Percentiles rank a stretch among this genome's conserved stretches.
phyloP scores from a whole-genome alignment of 768 basidiomycete genomes.

The Kwoniella botswanensis region DNA sequence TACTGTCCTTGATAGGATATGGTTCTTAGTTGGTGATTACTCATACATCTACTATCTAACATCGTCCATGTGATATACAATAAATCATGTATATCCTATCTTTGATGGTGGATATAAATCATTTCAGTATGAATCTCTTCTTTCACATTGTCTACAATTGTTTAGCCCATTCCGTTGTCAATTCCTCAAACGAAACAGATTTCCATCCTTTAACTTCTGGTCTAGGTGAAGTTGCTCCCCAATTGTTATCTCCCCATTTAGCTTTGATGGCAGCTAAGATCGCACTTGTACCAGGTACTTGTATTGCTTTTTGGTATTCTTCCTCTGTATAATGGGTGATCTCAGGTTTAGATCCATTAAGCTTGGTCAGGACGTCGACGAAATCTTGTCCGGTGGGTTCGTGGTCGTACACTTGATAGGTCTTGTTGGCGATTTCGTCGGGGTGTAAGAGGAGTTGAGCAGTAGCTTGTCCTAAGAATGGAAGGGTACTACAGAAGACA shows the following conservation, averaged over 20 bases:
- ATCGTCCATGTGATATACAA: too few species aligned
- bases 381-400: constrained; percentile 13
- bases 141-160: not conserved
- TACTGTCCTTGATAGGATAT: not conserved
- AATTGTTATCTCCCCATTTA: constrained; percentile 17
- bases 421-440: not conserved
- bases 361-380: constrained; percentile 9
- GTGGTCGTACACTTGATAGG: constrained; percentile 9
- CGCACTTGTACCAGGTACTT: not conserved
- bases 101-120: too few species aligned
- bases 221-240: not conserved
- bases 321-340: constrained; percentile 16
- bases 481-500: constrained; percentile 4
- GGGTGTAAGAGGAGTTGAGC: constrained; percentile 1
- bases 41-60: too few species aligned
- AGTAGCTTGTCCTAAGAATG: constrained; percentile 9
- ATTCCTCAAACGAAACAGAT: constrained; percentile 8
- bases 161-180: not conserved
- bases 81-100: too few species aligned
- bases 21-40: too few species aligned
- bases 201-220: constrained; percentile 10
- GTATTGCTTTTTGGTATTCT: constrained; percentile 4
- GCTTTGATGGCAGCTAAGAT: constrained; percentile 13
- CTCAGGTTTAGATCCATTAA: constrained; percentile 14
- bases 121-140: not conserved